These are phyloP conservation scores for Agastache rugosa DNA, from an alignment of 257 asterid genomes.

Conservation along the genomic window DNA sequence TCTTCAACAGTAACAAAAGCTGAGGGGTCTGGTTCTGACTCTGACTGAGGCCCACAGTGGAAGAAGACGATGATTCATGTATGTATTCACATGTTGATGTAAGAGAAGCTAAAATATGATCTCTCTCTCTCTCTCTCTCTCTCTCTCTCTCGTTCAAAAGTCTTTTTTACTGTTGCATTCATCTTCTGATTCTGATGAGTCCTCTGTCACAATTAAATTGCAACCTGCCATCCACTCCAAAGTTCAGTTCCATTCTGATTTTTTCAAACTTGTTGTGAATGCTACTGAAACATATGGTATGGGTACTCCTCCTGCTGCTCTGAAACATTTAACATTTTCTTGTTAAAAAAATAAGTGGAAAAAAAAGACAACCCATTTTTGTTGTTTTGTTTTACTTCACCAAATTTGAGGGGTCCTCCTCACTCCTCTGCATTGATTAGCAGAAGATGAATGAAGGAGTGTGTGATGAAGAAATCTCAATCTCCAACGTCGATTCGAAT, in stretches of 20 bases:
- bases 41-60: slow-evolving; percentile 72
- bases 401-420: background rate
- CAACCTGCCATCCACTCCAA: slow-evolving; percentile 34
- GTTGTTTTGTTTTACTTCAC: background rate
- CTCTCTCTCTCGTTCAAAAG: slow-evolving; percentile 29
- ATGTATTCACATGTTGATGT: slow-evolving; percentile 55
- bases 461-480: slow-evolving; percentile 36
- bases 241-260: slow-evolving; percentile 30
- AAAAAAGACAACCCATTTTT: background rate
- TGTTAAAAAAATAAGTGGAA: no score
- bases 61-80: slow-evolving; percentile 62
- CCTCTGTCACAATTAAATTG: slow-evolving; percentile 29
- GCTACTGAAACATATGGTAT: slow-evolving; percentile 41
- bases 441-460: slow-evolving; percentile 61
- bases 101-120: slow-evolving; percentile 18
- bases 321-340: background rate
- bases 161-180: slow-evolving; percentile 68
- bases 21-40: slow-evolving; percentile 51
- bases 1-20: slow-evolving; percentile 39
- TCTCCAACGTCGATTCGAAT: slow-evolving; percentile 50
- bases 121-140: slow-evolving; percentile 34
- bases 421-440: slow-evolving; percentile 38
- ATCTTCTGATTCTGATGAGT: slow-evolving; percentile 44
- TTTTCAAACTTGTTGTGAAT: slow-evolving; percentile 32
- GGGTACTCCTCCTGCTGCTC: slow-evolving; percentile 19